These are phyloP conservation scores for Salicornia ramosissima DNA, from an alignment of 148 eudicot genomes.

Conservation along the genomic window DNA sequence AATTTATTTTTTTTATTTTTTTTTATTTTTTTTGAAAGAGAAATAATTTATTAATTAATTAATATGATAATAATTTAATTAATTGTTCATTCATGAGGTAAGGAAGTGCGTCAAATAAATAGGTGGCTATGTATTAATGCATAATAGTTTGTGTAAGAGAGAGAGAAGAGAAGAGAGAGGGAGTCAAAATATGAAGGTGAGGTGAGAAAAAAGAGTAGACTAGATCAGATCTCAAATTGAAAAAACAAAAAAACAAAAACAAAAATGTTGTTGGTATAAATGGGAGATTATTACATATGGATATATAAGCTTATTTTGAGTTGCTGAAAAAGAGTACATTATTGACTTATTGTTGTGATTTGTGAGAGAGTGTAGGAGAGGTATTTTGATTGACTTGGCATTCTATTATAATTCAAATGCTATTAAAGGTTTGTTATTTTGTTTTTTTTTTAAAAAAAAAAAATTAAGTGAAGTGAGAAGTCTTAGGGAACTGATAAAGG, in stretches of 20 bases:
- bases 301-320: slow-evolving; percentile 19
- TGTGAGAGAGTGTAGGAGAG: slow-evolving; percentile 4
- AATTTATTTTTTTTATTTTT: too few species aligned
- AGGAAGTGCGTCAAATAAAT: slow-evolving; percentile 33
- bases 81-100: slow-evolving; percentile 24
- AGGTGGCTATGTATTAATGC: slow-evolving; percentile 14
- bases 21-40: too few species aligned
- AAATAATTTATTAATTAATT: not conserved
- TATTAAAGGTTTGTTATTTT: too few species aligned
- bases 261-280: not conserved
- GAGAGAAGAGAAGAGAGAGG: not conserved
- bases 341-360: not conserved
- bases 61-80: not conserved
- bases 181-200: slow-evolving; percentile 21
- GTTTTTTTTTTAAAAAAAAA: too few species aligned
- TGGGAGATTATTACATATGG: slow-evolving; percentile 13
- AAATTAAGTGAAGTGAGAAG: too few species aligned
- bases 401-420: too few species aligned
- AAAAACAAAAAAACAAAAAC: too few species aligned
- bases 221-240: slow-evolving; percentile 20
- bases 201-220: not conserved
- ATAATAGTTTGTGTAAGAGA: too few species aligned
- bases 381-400: slow-evolving; percentile 21
- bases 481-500: too few species aligned
- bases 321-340: slow-evolving; percentile 5